A percentile compares a stretch with the other conserved stretches of the same genome.
phyloP scores from a whole-genome alignment of 805 yeast genomes.

The Sugiyamaella mastotermitis region DNA sequence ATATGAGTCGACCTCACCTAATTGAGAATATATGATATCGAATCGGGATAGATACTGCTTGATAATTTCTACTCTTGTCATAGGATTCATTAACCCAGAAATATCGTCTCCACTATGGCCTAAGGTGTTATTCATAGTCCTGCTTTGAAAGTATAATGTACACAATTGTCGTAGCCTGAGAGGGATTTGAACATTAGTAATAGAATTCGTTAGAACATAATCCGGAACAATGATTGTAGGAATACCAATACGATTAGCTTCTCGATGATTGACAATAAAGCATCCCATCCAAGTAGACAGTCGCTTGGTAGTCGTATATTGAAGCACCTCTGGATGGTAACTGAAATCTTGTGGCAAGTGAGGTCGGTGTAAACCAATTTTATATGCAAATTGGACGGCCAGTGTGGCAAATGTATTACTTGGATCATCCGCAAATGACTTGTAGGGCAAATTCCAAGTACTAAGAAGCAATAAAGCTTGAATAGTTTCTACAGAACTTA shows the following conservation, averaged over 20 bases:
- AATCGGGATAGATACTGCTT: slow-evolving; percentile 7
- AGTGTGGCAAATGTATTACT: slow-evolving; percentile 3
- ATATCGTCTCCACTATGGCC: slow-evolving; percentile 6
- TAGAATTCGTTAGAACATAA: slow-evolving; percentile 1
- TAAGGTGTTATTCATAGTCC: slow-evolving; percentile 4
- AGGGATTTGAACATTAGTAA: slow-evolving; percentile 3
- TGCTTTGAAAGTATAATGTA: background rate
- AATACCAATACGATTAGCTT: slow-evolving; percentile 3
- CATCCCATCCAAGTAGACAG: slow-evolving; percentile 11
- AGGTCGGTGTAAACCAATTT: slow-evolving; percentile 4
- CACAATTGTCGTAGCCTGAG: slow-evolving; percentile 5
- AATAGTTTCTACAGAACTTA: slow-evolving; percentile 6
- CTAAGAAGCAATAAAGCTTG: slow-evolving; percentile 6
- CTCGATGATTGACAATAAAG: slow-evolving; percentile 1
- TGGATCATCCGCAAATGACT: slow-evolving; percentile 2
- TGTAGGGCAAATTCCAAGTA: slow-evolving; percentile 7
- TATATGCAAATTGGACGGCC: slow-evolving; percentile 1
- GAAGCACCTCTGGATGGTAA: background rate
- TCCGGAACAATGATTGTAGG: slow-evolving; percentile 4
- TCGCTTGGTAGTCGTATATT: slow-evolving; percentile 4
- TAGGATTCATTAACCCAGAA: slow-evolving; percentile 6
- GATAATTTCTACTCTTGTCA: slow-evolving; percentile 2
- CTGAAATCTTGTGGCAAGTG: background rate
- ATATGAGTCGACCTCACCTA: slow-evolving; percentile 2
- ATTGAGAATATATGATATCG: background rate